These are phyloP conservation scores for Euphrasia arctica DNA, from an alignment of 305 asterid species.

Conservation along the genomic window DNA sequence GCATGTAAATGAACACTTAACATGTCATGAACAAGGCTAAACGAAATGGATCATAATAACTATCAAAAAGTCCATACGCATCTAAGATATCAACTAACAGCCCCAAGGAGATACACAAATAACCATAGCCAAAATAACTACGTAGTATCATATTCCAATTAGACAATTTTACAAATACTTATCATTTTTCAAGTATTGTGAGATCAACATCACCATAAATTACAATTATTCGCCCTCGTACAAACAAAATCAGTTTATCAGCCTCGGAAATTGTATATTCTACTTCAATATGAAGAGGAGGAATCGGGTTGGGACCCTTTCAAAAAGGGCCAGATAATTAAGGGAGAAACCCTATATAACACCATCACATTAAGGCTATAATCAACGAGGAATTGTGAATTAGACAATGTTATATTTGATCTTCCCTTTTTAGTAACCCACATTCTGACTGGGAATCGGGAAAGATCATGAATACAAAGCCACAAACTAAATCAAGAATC, in stretches of 20 bases:
- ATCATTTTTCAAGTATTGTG: slow-evolving; percentile 5
- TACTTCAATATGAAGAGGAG: slow-evolving; percentile 1
- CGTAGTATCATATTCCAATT: background rate
- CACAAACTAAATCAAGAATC: slow-evolving; percentile 16
- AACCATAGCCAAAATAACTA: slow-evolving; percentile 3
- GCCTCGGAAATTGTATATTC: background rate
- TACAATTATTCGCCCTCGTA: background rate
- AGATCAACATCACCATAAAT: background rate
- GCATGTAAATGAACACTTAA: background rate
- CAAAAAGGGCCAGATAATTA: background rate
- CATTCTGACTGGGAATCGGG: background rate
- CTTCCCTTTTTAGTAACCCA: background rate
- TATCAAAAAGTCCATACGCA: background rate
- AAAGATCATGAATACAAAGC: background rate
- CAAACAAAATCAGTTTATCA: background rate
- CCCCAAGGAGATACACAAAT: background rate
- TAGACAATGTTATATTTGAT: background rate
- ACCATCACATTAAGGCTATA: background rate
- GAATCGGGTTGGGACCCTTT: background rate
- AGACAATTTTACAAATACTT: background rate
- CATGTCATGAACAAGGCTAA: background rate
- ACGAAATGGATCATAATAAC: background rate
- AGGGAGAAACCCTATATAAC: background rate
- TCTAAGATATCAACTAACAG: background rate
- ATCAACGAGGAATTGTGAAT: background rate